These are phyloP conservation scores for Thraustochytrium sp. DNA, from an alignment of 352 stramenopile genomes.

Conservation along the genomic window DNA sequence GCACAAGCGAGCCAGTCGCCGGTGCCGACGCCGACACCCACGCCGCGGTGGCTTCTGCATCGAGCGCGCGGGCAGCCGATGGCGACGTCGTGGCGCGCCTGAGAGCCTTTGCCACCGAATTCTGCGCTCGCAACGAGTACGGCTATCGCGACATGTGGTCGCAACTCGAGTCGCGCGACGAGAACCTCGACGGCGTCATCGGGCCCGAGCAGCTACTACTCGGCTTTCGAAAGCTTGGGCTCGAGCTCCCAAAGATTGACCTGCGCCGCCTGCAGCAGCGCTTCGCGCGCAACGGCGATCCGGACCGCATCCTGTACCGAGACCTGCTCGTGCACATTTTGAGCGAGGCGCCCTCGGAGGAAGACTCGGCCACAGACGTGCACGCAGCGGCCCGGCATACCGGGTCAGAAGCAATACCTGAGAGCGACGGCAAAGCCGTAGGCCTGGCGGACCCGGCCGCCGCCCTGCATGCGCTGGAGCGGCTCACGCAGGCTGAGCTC, in stretches of 20 bases:
- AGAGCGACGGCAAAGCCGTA: background rate
- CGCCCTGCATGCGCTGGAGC: background rate
- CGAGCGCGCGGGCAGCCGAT: too few species aligned
- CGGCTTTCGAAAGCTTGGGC: background rate
- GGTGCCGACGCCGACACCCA: too few species aligned
- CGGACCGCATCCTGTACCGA: background rate
- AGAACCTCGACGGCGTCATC: background rate
- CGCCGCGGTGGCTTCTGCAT: too few species aligned
- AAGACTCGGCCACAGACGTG: background rate
- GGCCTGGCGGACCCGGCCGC: background rate
- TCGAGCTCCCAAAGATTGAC: background rate
- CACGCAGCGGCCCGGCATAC: background rate
- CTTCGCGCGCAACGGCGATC: background rate
- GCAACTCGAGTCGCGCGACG: background rate
- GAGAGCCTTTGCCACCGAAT: background rate
- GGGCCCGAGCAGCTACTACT: background rate
- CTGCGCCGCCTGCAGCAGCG: background rate
- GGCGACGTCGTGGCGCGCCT: slow-evolving; percentile 4
- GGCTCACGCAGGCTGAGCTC: background rate
- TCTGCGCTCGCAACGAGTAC: background rate
- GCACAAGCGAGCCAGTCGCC: too few species aligned
- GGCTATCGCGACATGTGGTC: slow-evolving; percentile 7
- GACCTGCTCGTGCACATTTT: background rate
- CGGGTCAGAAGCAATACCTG: background rate
- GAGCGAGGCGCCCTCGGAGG: background rate